Conservation (phyloP, 805 yeast species). For the Citeromyces matritensis region DNA sequence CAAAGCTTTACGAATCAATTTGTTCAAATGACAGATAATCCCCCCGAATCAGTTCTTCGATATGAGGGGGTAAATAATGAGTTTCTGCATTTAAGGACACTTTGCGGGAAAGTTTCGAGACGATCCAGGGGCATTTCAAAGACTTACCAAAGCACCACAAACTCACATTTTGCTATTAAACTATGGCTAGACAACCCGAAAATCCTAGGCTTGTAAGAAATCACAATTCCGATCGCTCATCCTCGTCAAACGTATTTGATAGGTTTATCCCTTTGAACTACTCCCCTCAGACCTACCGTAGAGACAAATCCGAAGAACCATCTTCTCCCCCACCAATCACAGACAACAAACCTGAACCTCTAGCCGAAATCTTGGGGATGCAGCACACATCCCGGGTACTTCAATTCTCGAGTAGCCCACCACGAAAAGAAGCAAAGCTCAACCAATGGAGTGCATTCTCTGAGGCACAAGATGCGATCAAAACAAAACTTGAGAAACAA, state of each 20-base stretch:
- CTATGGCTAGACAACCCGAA: no score
- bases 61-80: no score
- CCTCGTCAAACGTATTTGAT: slow-evolving; percentile 11
- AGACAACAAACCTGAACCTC: not conserved
- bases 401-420: not conserved
- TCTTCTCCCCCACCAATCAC: not conserved
- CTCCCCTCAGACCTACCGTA: slow-evolving; percentile 12
- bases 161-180: no score
- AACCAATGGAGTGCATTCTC: no score
- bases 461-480: not conserved
- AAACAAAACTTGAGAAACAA: slow-evolving; percentile 7
- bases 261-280: slow-evolving; percentile 21
- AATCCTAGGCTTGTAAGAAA: not conserved
- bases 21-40: no score
- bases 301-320: slow-evolving; percentile 2
- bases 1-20: no score
- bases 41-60: no score
- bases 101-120: no score
- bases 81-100: no score
- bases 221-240: not conserved
- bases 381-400: not conserved
- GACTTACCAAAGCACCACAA: not conserved
- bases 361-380: slow-evolving; percentile 1
- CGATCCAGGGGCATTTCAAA: not conserved
- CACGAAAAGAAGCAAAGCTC: not conserved